Percentiles rank a stretch among this genome's conserved stretches.
Conservation (phyloP, 805 yeast species). For the Saturnispora hagleri region DNA sequence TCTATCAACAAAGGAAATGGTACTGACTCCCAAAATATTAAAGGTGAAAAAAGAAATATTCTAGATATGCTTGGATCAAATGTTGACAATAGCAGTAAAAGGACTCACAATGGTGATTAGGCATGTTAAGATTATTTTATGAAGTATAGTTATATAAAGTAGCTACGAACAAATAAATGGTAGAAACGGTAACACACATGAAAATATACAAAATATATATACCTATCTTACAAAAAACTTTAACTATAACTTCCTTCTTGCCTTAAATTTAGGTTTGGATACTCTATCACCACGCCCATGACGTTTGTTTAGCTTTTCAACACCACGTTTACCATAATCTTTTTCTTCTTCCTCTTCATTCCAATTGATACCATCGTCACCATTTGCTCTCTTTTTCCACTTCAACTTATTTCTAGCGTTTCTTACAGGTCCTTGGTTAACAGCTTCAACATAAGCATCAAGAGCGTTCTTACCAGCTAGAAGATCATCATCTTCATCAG, state of each 20-base stretch:
- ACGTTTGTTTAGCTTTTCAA: slow-evolving; percentile 9
- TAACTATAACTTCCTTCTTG: slow-evolving; percentile 48
- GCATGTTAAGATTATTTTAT: background rate
- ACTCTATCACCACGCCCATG: slow-evolving; percentile 20
- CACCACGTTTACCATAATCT: slow-evolving; percentile 6
- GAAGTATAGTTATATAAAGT: background rate
- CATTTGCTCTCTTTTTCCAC: slow-evolving; percentile 44
- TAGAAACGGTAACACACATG: background rate
- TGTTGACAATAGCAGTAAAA: background rate
- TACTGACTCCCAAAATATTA: background rate
- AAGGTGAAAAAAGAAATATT: background rate
- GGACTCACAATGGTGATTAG: background rate
- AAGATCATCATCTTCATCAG: slow-evolving; percentile 35
- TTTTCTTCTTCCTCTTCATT: slow-evolving; percentile 22
- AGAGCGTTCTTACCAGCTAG: slow-evolving; percentile 47
- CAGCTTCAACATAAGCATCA: slow-evolving; percentile 90
- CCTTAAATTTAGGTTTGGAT: slow-evolving; percentile 42
- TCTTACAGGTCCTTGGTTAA: slow-evolving; percentile 84
- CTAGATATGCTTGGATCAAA: slow-evolving; percentile 6
- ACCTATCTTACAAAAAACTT: background rate
- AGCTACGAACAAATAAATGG: background rate
- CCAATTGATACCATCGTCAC: slow-evolving; percentile 46
- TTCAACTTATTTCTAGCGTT: slow-evolving; percentile 90
- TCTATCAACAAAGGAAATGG: background rate
- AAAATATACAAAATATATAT: background rate